Evolutionary conservation across 148 eudicot genomes (phyloP).

Genomic region (Dianthus caryophyllus): DNA sequence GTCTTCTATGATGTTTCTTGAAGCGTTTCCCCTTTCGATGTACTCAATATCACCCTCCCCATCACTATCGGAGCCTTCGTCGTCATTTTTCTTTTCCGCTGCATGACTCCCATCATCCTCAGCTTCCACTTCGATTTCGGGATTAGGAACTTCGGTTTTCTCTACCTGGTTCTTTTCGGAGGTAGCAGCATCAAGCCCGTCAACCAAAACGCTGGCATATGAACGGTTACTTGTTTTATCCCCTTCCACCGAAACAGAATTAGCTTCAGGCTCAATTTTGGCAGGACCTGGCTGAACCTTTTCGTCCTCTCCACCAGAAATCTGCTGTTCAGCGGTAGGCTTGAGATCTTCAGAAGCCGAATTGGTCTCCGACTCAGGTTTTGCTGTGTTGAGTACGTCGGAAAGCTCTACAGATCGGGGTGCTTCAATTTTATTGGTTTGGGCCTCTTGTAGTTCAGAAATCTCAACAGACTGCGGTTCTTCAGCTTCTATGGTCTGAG

Average conservation of each 20-base stretch:
- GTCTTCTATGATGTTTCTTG: constrained; percentile 65
- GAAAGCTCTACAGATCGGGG: constrained; percentile 18
- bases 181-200: constrained; percentile 6
- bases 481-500: not conserved
- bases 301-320: constrained; percentile 24
- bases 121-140: constrained; percentile 20
- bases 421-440: constrained; percentile 9
- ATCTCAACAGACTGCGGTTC: constrained; percentile 17
- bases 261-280: constrained; percentile 9
- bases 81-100: constrained; percentile 35
- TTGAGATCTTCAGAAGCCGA: constrained; percentile 28
- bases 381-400: constrained; percentile 6
- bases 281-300: constrained; percentile 22
- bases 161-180: constrained; percentile 17
- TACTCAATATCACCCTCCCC: constrained; percentile 58
- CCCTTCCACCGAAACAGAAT: constrained; percentile 12
- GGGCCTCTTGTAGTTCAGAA: constrained; percentile 1
- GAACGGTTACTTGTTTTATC: constrained; percentile 11
- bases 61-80: constrained; percentile 46
- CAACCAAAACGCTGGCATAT: constrained; percentile 17
- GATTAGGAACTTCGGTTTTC: constrained; percentile 1
- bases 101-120: constrained; percentile 26
- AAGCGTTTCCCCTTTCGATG: constrained; percentile 61
- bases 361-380: constrained; percentile 22
- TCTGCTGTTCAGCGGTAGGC: constrained; percentile 18